phyloP scores from a whole-genome alignment of 805 yeast species.

The Candida xiaguanensis region DNA sequence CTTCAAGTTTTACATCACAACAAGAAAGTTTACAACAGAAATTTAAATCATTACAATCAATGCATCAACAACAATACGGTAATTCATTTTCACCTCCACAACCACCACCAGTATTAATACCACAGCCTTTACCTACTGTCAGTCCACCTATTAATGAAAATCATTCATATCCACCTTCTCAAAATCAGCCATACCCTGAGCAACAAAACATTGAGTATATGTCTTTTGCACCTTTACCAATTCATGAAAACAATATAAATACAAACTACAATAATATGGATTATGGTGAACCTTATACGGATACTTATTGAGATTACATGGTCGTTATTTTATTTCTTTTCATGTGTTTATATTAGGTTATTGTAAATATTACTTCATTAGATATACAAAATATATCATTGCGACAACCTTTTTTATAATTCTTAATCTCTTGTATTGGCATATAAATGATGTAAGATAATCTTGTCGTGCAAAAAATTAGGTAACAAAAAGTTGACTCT shows the following conservation, averaged over 20 bases:
- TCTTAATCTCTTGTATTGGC: no score
- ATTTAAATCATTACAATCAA: conserved; percentile 19
- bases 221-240: neutral
- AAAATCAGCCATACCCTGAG: neutral
- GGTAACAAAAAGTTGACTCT: no score
- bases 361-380: no score
- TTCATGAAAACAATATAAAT: neutral
- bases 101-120: conserved; percentile 1
- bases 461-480: neutral
- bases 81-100: neutral
- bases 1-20: conserved; percentile 2
- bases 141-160: neutral
- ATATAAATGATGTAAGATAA: neutral
- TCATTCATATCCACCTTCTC: neutral
- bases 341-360: no score
- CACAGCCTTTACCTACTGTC: conserved; percentile 3
- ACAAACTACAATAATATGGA: neutral
- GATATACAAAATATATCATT: no score
- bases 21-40: conserved; percentile 18
- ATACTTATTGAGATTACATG: neutral
- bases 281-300: neutral
- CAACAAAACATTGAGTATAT: neutral
- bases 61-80: conserved; percentile 1
- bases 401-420: no score
- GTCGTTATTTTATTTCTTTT: neutral